A percentile compares a stretch with the other conserved stretches of the same genome.
Conservation (phyloP, 371 early-diverging fungal genomes). For the Apophysomyces trapeziformis region DNA sequence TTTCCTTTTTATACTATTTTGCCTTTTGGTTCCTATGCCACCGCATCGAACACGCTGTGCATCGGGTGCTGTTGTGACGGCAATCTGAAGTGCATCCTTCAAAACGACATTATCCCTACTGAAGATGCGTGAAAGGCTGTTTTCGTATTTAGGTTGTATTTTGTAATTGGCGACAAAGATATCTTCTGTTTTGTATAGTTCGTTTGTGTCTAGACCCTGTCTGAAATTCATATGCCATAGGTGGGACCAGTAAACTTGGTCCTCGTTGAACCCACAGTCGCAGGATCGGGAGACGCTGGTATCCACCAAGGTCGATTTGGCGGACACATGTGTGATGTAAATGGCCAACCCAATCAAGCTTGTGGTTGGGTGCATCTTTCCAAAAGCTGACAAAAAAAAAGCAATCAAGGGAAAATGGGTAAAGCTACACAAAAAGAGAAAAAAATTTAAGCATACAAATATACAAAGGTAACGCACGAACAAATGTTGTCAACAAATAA, state of each 20-base stretch:
- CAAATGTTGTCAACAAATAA: too few relatives aligned
- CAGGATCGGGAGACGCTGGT: conserved; percentile 14
- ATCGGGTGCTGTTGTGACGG: conserved; percentile 17
- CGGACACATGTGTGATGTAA: neutral
- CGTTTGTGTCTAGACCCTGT: neutral
- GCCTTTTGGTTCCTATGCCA: conserved; percentile 28
- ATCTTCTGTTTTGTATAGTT: conserved; percentile 11
- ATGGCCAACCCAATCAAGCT: neutral
- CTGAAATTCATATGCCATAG: conserved; percentile 32
- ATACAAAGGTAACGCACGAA: too few relatives aligned
- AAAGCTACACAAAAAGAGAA: neutral
- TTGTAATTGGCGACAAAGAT: conserved; percentile 26
- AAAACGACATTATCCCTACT: conserved; percentile 18
- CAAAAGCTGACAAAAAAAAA: neutral
- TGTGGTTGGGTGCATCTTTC: neutral
- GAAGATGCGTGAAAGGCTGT: conserved; percentile 20
- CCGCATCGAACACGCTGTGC: conserved; percentile 15
- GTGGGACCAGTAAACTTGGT: conserved; percentile 21
- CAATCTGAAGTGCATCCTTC: conserved; percentile 16
- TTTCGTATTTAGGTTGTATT: conserved; percentile 25
- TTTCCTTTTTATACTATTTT: conserved; percentile 11
- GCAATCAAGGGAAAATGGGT: too few relatives aligned
- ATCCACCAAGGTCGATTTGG: neutral
- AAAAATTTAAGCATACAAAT: neutral
- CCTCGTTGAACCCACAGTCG: conserved; percentile 29